Evolutionary conservation across 1,284 basidiomycete genomes (phyloP).

Genomic region (Tremellales sp.): DNA sequence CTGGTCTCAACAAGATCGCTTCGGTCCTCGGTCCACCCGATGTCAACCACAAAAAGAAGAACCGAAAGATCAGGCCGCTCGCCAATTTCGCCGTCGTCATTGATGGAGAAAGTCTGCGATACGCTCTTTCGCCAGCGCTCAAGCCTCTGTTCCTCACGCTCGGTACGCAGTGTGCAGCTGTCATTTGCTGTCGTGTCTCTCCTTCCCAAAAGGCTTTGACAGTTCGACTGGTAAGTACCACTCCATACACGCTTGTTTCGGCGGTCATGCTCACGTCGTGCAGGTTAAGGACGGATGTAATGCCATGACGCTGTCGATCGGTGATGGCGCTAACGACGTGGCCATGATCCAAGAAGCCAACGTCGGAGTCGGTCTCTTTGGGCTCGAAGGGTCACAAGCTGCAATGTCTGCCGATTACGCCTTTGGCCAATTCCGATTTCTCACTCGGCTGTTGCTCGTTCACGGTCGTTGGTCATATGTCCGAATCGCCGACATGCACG

Average conservation of each 20-base stretch:
- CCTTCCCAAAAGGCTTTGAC: constrained; percentile 95
- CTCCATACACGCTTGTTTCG: constrained; percentile 1
- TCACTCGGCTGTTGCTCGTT: constrained; percentile 87
- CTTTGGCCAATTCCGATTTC: constrained; percentile 92
- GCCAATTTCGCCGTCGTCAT: constrained; percentile 86
- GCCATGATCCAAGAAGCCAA: constrained; percentile 88
- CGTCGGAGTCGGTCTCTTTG: constrained; percentile 88
- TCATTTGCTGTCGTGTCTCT: constrained; percentile 94
- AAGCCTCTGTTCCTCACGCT: constrained; percentile 85
- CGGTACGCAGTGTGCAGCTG: constrained; percentile 92
- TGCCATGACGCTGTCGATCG: constrained; percentile 95
- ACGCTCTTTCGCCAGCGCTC: constrained; percentile 71
- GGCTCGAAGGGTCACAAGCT: constrained; percentile 94
- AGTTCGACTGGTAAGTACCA: constrained; percentile 74
- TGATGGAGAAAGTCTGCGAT: constrained; percentile 85
- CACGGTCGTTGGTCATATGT: constrained; percentile 97
- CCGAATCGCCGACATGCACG: constrained; percentile 93
- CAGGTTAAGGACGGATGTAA: constrained; percentile 91
- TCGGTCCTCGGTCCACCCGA: constrained; percentile 60
- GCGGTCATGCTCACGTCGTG: constrained; percentile 4
- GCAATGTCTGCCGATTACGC: constrained; percentile 99
- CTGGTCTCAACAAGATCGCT: constrained; percentile 89
- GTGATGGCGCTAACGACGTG: constrained; percentile 65
- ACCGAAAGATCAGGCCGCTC: constrained; percentile 30
- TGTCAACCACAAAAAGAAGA: constrained; percentile 16